Evolutionary conservation across 2,329 filamentous ascomycete species (phyloP).

Genomic region (Parafenestella ontariensis): DNA sequence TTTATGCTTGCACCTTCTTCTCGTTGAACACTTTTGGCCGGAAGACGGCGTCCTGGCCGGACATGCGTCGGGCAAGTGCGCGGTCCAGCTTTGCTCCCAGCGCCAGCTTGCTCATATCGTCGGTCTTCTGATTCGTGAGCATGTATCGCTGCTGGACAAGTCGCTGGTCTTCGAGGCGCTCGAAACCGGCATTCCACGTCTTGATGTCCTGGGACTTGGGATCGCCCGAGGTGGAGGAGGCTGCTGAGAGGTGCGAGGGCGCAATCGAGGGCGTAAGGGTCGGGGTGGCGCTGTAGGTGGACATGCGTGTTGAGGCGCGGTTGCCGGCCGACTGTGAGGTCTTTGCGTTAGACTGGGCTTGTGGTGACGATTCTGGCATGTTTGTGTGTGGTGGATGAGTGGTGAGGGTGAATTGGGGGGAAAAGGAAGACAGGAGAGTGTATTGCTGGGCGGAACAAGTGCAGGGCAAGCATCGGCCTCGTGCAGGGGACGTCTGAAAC

Average conservation of each 20-base stretch:
- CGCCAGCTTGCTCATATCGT: slow-evolving; percentile 83
- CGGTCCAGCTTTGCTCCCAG: slow-evolving; percentile 90
- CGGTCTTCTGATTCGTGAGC: slow-evolving; percentile 79
- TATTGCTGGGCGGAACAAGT: slow-evolving; percentile 15
- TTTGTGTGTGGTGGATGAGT: slow-evolving; percentile 9
- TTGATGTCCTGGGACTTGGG: slow-evolving; percentile 70
- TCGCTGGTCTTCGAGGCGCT: slow-evolving; percentile 89
- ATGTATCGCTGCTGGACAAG: slow-evolving; percentile 82
- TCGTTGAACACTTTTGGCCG: slow-evolving; percentile 57
- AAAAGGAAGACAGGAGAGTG: slow-evolving; percentile 9
- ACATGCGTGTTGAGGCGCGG: slow-evolving; percentile 55
- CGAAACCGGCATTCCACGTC: slow-evolving; percentile 79
- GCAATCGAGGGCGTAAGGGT: slow-evolving; percentile 60
- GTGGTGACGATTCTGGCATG: slow-evolving; percentile 27
- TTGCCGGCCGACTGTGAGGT: slow-evolving; percentile 44
- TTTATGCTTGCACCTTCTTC: slow-evolving; percentile 45
- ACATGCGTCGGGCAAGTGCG: slow-evolving; percentile 85
- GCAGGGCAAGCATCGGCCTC: slow-evolving; percentile 22
- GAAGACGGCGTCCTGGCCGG: slow-evolving; percentile 86
- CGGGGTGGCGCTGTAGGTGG: slow-evolving; percentile 59
- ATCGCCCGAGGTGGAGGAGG: slow-evolving; percentile 46
- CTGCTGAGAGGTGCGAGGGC: slow-evolving; percentile 49
- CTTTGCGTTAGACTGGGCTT: slow-evolving; percentile 33
- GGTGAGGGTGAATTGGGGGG: slow-evolving; percentile 4
- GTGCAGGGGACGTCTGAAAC: slow-evolving; percentile 39